Evolutionary conservation across 768 basidiomycete genomes (phyloP).

Genomic region (Amyloporia xantha): DNA sequence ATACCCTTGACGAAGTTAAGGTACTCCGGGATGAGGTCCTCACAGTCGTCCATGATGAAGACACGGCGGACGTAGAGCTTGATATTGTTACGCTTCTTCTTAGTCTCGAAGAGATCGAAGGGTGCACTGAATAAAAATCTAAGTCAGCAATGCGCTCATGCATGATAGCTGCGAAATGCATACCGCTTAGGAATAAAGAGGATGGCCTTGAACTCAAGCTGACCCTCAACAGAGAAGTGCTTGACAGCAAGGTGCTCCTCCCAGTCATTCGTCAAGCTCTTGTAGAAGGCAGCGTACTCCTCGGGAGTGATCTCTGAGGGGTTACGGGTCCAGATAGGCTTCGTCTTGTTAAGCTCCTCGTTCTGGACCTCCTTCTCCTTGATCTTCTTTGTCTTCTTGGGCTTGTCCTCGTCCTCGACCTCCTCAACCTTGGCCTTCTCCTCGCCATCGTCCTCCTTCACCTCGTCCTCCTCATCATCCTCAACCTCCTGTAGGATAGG

Average conservation of each 20-base stretch:
- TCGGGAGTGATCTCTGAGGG: slow-evolving; percentile 89
- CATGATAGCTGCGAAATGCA: slow-evolving; percentile 17
- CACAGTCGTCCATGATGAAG: slow-evolving; percentile 99
- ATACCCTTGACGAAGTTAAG: slow-evolving; percentile 99
- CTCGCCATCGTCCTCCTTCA: slow-evolving; percentile 74
- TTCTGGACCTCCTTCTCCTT: slow-evolving; percentile 81
- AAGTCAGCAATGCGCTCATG: slow-evolving; percentile 6
- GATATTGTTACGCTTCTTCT: slow-evolving; percentile 99
- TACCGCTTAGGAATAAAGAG: slow-evolving; percentile 95
- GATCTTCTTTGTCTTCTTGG: slow-evolving; percentile 77
- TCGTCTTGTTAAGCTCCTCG: slow-evolving; percentile 99
- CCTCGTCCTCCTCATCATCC: slow-evolving; percentile 70
- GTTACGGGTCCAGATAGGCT: slow-evolving; percentile 99
- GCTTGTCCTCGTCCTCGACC: slow-evolving; percentile 63
- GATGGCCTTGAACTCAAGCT: slow-evolving; percentile 99
- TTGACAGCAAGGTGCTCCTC: slow-evolving; percentile 99
- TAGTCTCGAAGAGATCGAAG: slow-evolving; percentile 99
- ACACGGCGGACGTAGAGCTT: slow-evolving; percentile 99
- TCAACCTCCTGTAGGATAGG: slow-evolving; percentile 66
- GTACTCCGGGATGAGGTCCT: slow-evolving; percentile 98
- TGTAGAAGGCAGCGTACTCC: slow-evolving; percentile 97
- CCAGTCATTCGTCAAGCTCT: slow-evolving; percentile 99
- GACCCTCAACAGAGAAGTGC: slow-evolving; percentile 99
- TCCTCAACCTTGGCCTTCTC: slow-evolving; percentile 69
- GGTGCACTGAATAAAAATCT: slow-evolving; percentile 62